These are phyloP conservation scores for Septoria linicola DNA, from an alignment of 2,329 filamentous ascomycete genomes.

Conservation along the genomic window DNA sequence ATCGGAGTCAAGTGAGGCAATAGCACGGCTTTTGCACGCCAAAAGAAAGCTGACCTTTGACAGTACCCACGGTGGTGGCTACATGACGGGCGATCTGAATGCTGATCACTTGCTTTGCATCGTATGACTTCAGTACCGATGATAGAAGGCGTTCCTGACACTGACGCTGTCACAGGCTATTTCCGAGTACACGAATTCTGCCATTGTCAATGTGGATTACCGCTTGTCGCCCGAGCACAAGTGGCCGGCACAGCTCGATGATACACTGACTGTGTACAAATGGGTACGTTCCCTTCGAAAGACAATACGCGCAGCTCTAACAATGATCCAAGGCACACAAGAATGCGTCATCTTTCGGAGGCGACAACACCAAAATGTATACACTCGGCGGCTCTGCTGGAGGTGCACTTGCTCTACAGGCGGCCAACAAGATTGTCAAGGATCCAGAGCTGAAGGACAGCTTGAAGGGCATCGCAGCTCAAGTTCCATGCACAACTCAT, in stretches of 20 bases:
- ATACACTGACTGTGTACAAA: constrained; percentile 40
- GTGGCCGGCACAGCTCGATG: constrained; percentile 47
- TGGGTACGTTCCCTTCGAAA: no score
- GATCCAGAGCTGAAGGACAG: constrained; percentile 29
- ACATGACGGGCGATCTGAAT: constrained; percentile 29
- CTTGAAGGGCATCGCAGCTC: constrained; percentile 37
- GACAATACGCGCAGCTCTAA: not conserved
- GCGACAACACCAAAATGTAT: constrained; percentile 26
- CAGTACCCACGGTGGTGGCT: constrained; percentile 31
- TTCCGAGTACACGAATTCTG: constrained; percentile 27
- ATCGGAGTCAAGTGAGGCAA: constrained; percentile 20
- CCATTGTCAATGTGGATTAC: constrained; percentile 44
- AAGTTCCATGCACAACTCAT: constrained; percentile 41
- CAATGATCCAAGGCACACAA: constrained; percentile 21
- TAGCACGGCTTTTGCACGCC: not conserved
- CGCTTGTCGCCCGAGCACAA: constrained; percentile 47
- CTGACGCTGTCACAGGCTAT: constrained; percentile 5
- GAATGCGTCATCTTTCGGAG: constrained; percentile 28
- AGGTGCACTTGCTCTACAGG: constrained; percentile 26
- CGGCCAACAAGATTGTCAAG: constrained; percentile 26
- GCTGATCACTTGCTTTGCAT: constrained; percentile 29
- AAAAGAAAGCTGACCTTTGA: not conserved
- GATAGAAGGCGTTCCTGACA: not conserved
- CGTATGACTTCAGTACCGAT: not conserved
- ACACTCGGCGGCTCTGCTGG: constrained; percentile 34